Evolutionary conservation across 768 basidiomycete species (phyloP), one percentile per base, ranked within the genome.

Genomic region (Mycena rebaudengoi): DNA sequence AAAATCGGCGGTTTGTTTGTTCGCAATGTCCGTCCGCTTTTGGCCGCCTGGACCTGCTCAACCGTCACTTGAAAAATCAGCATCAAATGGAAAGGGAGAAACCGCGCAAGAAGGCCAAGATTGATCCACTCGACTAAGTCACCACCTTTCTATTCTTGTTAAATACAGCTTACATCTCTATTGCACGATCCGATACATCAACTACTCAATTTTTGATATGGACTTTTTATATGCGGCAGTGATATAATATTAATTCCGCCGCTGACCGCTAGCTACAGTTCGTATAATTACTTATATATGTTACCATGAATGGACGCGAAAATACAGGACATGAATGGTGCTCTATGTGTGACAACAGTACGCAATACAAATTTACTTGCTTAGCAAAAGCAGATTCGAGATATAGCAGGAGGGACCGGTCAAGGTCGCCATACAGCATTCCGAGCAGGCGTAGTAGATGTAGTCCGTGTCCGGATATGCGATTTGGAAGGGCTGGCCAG

Each of bases 391-490:
- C 45, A 66, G 30, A 20, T 45, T 26, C 30, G 48, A 69, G 59
- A 60, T 60, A 14, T 40, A 54, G 41, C 33, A 59, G 44, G 54
- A 55, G 39, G 55, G 45, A 33, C 23, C n/a, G n/a, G 53, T 81
- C 75, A 91, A 43, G 91, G 91, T 66, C 90, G 81, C 91, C 91
- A 92, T 41, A 85, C 77, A 50, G 85, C 81, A 51, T 81, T 83
- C 56, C 88, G 85, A 59, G 81, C 73, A 46, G 87, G 82, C 44
- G 84, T 75, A 39, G 78, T 78, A 55, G 79, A 72, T 37, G 77
- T 76, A 61, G 79, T 76, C 55, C 82, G 83, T 56, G 75, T 67
- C 18, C 82, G 84, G 33, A 75, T 25, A 53, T 68, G 73, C 25
- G 60, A 59, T 76, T 88, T 91, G 35, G 89, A 86, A n/a, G 91